Percentiles rank a stretch among this genome's conserved stretches.
Evolutionary conservation across 441 rosid species (phyloP).

Genomic region (Pelargonium citronellum): DNA sequence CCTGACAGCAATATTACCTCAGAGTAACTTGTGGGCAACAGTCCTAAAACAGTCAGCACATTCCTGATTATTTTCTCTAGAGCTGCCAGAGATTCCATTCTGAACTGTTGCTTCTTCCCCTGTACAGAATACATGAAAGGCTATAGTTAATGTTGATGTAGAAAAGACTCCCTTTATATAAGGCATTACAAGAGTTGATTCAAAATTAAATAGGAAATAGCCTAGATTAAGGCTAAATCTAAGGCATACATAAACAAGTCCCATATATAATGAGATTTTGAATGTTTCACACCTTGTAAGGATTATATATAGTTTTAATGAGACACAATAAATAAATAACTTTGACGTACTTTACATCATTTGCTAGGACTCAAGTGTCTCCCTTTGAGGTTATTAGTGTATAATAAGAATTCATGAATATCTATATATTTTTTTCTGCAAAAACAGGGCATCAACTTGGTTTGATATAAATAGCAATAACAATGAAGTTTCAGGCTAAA

Average conservation of each 20-base stretch:
- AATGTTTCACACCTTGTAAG: conserved; percentile 40
- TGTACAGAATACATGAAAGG: conserved; percentile 26
- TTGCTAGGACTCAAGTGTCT: background rate
- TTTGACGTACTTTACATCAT: background rate
- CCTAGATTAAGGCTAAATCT: too few species aligned
- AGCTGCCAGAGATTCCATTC: conserved; percentile 65
- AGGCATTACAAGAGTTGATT: conserved; percentile 3
- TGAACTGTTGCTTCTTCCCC: conserved; percentile 73
- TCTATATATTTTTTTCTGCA: background rate
- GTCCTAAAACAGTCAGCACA: conserved; percentile 54
- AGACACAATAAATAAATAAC: background rate
- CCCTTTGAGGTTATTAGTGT: background rate
- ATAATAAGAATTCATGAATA: background rate
- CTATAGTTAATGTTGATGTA: background rate
- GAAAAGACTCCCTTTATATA: background rate
- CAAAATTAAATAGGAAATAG: background rate
- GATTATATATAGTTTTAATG: background rate
- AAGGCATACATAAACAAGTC: too few species aligned
- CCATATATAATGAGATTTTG: too few species aligned
- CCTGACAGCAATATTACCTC: conserved; percentile 41
- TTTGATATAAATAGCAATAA: background rate
- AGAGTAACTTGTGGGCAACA: conserved; percentile 64
- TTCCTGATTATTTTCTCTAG: conserved; percentile 56
- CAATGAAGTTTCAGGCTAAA: background rate
- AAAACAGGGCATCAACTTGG: background rate